Conservation (phyloP, 495 filamentous ascomycete species). For the Aspergillus heteromorphus region DNA sequence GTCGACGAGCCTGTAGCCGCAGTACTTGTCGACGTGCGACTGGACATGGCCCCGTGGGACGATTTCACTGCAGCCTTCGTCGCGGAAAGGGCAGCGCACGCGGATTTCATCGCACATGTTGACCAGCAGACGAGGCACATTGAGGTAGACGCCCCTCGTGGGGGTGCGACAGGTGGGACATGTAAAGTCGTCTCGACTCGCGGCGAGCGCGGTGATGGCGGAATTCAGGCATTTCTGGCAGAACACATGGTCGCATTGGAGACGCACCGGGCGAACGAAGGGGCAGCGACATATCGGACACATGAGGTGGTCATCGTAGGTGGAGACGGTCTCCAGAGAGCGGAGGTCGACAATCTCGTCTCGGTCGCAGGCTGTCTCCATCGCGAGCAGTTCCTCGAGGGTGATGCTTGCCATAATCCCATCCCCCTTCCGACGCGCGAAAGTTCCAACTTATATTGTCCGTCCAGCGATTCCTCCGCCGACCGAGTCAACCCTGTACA, state of each 20-base stretch:
- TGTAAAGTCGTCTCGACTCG: constrained; percentile 36
- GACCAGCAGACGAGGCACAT: constrained; percentile 49
- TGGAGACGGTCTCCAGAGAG: constrained; percentile 61
- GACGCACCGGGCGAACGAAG: constrained; percentile 64
- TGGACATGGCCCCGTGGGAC: constrained; percentile 63
- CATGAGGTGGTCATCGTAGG: constrained; percentile 70
- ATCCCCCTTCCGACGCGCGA: not conserved
- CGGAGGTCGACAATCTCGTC: constrained; percentile 56
- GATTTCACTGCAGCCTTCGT: constrained; percentile 57
- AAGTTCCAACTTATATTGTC: not conserved
- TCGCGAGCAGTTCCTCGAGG: constrained; percentile 29
- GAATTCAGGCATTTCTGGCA: constrained; percentile 65
- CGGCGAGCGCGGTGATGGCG: constrained; percentile 43
- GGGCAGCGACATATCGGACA: constrained; percentile 80
- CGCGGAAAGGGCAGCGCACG: constrained; percentile 63
- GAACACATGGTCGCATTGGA: constrained; percentile 72
- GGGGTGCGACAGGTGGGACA: constrained; percentile 45
- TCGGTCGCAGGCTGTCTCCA: constrained; percentile 26
- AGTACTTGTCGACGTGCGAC: constrained; percentile 71
- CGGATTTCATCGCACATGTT: constrained; percentile 70
- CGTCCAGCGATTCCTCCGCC: not conserved
- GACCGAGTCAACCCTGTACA: not conserved
- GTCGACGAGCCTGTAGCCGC: constrained; percentile 57
- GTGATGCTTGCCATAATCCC: constrained; percentile 21
- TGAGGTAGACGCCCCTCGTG: constrained; percentile 30